Evolutionary conservation across 176 grass and related monocot species (phyloP).

Genomic region (Aegilops speltoides): DNA sequence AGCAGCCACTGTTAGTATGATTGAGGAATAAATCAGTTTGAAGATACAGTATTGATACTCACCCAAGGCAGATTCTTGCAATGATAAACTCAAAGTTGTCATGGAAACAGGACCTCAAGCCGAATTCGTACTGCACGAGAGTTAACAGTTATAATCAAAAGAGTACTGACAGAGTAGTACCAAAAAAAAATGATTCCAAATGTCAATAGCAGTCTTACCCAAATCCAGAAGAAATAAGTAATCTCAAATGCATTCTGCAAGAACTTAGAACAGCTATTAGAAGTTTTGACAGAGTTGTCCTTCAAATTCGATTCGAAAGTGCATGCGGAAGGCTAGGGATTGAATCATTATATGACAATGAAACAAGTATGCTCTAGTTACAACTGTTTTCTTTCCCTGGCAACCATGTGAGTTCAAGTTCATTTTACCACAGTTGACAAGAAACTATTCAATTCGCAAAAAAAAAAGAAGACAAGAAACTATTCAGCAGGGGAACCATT

Average conservation of each 20-base stretch:
- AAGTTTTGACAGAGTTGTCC: neutral
- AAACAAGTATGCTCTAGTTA: conserved; percentile 12
- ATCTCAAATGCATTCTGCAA: conserved; percentile 90
- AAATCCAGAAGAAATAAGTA: conserved; percentile 85
- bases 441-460: neutral
- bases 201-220: conserved; percentile 47
- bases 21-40: neutral
- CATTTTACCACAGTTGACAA: neutral
- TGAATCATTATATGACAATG: neutral
- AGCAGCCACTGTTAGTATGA: neutral
- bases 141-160: neutral
- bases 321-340: neutral
- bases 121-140: conserved; percentile 67
- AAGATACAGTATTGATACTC: neutral
- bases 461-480: neutral
- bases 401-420: neutral
- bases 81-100: conserved; percentile 44
- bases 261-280: conserved; percentile 18
- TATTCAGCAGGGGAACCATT: neutral
- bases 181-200: neutral
- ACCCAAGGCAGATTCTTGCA: conserved; percentile 80
- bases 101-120: conserved; percentile 72
- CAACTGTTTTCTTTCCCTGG: neutral
- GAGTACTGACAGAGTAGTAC: conserved; percentile 19
- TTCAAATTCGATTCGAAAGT: neutral